These are phyloP conservation scores for Barbatosphaeria neglecta DNA, from an alignment of 495 filamentous ascomycete species.

Conservation along the genomic window DNA sequence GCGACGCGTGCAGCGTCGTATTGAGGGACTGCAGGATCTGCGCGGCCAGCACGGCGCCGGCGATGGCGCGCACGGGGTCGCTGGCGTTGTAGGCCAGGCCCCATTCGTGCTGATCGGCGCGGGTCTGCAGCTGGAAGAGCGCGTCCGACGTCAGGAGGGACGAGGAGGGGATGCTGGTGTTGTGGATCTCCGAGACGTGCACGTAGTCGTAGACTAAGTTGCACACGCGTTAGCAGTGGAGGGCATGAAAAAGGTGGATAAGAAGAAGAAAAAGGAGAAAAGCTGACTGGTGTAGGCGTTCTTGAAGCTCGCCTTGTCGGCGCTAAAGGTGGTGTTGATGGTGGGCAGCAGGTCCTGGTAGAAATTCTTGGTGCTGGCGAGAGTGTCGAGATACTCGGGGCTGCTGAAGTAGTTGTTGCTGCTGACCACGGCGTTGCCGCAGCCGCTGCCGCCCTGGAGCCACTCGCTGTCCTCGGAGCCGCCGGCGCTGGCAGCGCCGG, in stretches of 20 bases:
- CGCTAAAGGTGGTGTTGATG: constrained; percentile 46
- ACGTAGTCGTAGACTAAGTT: constrained; percentile 62
- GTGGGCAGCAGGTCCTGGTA: constrained; percentile 52
- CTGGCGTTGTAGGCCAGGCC: constrained; percentile 46
- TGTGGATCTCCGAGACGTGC: constrained; percentile 64
- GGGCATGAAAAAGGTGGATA: neutral
- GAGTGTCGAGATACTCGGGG: constrained; percentile 37
- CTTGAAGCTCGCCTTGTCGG: constrained; percentile 46
- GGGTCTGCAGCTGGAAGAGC: constrained; percentile 45
- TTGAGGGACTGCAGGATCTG: constrained; percentile 55
- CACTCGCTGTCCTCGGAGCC: constrained; percentile 48
- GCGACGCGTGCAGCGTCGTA: constrained; percentile 41
- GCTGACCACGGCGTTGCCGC: constrained; percentile 50
- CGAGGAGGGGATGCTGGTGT: constrained; percentile 40
- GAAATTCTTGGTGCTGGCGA: constrained; percentile 46
- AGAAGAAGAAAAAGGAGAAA: neutral
- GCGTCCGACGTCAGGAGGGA: constrained; percentile 38
- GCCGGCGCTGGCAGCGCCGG: constrained; percentile 35
- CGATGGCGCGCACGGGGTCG: constrained; percentile 38
- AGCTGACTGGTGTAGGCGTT: constrained; percentile 58
- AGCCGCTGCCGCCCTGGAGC: constrained; percentile 48
- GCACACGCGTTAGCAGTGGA: constrained; percentile 17
- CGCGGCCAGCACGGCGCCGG: constrained; percentile 49
- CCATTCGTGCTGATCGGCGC: constrained; percentile 57
- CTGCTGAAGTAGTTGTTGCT: constrained; percentile 64